Base-by-base conservation (phyloP, 164 flowering plant species). In the Vitis cinerea region DNA sequence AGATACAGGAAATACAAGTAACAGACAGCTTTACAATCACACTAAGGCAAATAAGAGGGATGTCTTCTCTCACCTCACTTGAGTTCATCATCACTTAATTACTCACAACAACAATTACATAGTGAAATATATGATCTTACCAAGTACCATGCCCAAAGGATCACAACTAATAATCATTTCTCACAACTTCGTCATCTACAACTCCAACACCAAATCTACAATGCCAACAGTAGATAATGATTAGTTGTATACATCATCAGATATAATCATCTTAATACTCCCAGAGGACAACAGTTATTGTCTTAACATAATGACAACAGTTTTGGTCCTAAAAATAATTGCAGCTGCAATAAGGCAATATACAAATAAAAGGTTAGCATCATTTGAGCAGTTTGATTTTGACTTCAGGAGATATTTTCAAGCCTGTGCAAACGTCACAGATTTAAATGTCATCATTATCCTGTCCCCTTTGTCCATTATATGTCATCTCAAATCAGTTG, bases 201-300 rank as follows among this genome's bases (percentile, higher is more conserved):
- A 78, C 83, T 86, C 87, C 82, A 86, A 65, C 77, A 83, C 87
- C 75, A 83, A 72, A 64, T 83, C 89, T 86, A 65, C 76, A 75
- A 11, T 68, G 44, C 17, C 68, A 75, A 63, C 16, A 63, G 14
- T 14, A 49, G 58, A 60, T 59, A 61, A 54, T 49, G 10, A 60
- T 69, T 44, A 79, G 72, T 27, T 60, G 19, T 63, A 66, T 58
- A 9, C 17, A 69, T 61, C 48, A 59, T 2, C 53, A 50, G 15
- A 50, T 14, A 14, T 49, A 44, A 58, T 62, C 11, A 53, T 53
- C 8, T 30, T 52, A 14, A 13, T 14, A 54, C 11, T 53, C 27
- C 5, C 29, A 29, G 47, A 16, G 8, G 30, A 29, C 49, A 2
- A 53, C n/a, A 12, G n/a, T 37, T 37, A 37, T 37, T 3, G 44